Evolutionary conservation across 2,329 filamentous ascomycete species (phyloP).

Genomic region (Myriosclerotinia duriaeana): DNA sequence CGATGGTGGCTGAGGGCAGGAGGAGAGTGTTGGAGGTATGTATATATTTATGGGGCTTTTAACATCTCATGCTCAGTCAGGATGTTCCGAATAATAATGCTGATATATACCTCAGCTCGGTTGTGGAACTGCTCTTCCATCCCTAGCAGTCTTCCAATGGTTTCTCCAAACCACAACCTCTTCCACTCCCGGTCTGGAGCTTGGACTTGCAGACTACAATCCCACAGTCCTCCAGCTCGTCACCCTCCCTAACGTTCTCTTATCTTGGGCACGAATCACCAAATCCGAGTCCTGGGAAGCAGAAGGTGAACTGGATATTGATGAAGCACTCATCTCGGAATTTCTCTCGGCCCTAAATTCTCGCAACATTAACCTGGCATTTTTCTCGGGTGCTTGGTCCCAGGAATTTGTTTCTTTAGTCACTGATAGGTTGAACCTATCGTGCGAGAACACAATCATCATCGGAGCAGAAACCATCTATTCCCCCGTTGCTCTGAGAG

Average conservation of each 20-base stretch:
- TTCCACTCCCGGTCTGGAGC: conserved; percentile 45
- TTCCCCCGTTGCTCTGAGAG: conserved; percentile 66
- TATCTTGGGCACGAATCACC: conserved; percentile 56
- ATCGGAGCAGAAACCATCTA: conserved; percentile 83
- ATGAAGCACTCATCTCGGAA: conserved; percentile 51
- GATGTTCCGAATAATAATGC: background rate
- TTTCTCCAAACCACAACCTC: conserved; percentile 39
- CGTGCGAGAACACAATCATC: conserved; percentile 48
- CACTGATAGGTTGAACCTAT: conserved; percentile 25
- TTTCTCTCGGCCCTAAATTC: conserved; percentile 57
- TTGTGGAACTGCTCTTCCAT: conserved; percentile 75
- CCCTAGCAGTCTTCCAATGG: conserved; percentile 68
- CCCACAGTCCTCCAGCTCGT: conserved; percentile 73
- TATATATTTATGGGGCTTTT: background rate
- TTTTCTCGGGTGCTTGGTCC: conserved; percentile 76
- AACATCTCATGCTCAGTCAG: background rate
- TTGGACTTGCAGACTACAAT: conserved; percentile 79
- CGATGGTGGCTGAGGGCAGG: conserved; percentile 19
- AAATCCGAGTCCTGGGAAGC: conserved; percentile 32
- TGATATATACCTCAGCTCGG: conserved; percentile 56
- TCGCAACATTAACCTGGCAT: conserved; percentile 56
- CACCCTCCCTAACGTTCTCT: conserved; percentile 74
- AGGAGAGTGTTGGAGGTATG: conserved; percentile 39
- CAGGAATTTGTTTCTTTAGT: conserved; percentile 62
- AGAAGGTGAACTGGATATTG: conserved; percentile 41